Conservation (phyloP, 2,329 filamentous ascomycete species). For the Fusarium tjaetaba region DNA sequence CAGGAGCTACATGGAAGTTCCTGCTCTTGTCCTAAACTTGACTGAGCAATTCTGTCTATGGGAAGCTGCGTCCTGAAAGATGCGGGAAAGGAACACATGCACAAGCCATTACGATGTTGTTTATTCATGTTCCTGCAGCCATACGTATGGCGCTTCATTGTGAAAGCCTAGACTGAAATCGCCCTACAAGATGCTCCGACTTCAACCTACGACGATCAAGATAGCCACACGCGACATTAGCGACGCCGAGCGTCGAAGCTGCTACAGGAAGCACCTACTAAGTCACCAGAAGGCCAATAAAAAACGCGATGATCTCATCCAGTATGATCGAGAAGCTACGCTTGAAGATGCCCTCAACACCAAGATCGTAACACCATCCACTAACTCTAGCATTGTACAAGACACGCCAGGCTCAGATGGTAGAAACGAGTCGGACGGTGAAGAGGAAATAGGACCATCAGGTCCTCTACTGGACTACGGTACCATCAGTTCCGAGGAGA, state of each 20-base stretch:
- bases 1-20: background rate
- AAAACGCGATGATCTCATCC: background rate
- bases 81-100: background rate
- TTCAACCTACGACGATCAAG: slow-evolving; percentile 30
- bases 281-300: background rate
- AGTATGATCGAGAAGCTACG: background rate
- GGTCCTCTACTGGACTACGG: background rate
- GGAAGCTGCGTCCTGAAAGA: background rate
- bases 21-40: background rate
- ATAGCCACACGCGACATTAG: slow-evolving; percentile 30
- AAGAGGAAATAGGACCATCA: background rate
- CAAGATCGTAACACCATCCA: background rate
- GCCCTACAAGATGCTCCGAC: slow-evolving; percentile 31
- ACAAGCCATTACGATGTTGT: background rate
- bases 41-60: background rate
- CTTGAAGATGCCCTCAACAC: background rate
- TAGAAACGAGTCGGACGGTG: background rate
- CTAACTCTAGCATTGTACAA: background rate
- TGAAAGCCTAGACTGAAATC: background rate
- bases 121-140: background rate
- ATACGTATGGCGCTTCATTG: background rate
- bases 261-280: slow-evolving; percentile 32
- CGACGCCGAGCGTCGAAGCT: slow-evolving; percentile 34
- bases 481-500: background rate
- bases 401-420: background rate